Conservation (phyloP, 306 rosid genomes). For the Fragaria vesca region DNA sequence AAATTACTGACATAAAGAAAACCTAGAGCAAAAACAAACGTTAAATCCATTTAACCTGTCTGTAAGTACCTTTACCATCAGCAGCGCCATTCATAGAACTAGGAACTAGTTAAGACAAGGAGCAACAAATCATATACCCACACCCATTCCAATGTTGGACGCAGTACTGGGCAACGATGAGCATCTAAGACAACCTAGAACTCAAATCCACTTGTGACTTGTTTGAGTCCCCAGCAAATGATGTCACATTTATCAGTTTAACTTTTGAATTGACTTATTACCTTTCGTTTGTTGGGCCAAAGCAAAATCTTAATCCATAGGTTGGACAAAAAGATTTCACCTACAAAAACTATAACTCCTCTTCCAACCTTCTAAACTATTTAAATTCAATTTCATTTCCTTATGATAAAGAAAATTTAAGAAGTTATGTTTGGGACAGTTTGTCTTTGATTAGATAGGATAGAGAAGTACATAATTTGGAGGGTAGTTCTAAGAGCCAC, state of each 20-base stretch:
- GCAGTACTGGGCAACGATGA: neutral
- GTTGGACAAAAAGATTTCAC: neutral
- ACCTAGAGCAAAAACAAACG: neutral
- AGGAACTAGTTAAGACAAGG: neutral
- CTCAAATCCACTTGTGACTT: neutral
- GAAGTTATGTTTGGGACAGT: neutral
- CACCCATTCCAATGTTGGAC: neutral
- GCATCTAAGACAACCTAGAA: neutral
- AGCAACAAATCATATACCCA: neutral
- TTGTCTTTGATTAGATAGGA: neutral
- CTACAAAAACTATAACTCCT: neutral
- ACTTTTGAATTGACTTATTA: neutral
- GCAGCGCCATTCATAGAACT: neutral
- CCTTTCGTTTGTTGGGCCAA: neutral
- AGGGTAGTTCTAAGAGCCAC: neutral
- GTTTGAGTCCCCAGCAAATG: neutral
- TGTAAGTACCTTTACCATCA: neutral
- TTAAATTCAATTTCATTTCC: neutral
- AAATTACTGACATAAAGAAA: neutral
- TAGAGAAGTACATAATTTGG: neutral
- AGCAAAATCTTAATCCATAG: neutral
- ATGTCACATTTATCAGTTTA: neutral
- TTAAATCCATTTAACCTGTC: neutral
- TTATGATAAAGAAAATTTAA: neutral
- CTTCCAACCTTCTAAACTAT: neutral